A percentile compares a stretch with the other conserved stretches of the same genome.
Evolutionary conservation across 2,329 filamentous ascomycete genomes (phyloP).

Genomic region (Phialophora verrucosa): DNA sequence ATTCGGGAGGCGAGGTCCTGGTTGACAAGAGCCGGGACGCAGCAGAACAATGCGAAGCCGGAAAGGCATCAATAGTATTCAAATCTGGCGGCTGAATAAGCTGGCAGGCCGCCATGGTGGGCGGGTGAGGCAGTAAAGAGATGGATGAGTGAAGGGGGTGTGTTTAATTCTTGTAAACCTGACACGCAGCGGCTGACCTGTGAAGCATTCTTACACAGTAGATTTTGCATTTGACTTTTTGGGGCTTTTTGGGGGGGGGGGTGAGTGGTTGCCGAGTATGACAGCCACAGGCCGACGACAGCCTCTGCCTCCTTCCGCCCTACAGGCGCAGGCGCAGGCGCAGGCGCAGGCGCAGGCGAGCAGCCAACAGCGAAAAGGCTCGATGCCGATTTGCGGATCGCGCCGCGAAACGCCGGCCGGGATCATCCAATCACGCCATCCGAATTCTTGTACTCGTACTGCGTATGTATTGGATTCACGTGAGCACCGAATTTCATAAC

Average conservation of each 20-base stretch:
- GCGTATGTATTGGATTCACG: background rate
- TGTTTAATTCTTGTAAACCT: background rate
- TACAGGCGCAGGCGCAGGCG: background rate
- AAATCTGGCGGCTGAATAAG: slow-evolving; percentile 15
- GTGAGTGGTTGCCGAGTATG: background rate
- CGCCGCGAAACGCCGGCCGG: slow-evolving; percentile 10
- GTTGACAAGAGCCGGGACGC: slow-evolving; percentile 13
- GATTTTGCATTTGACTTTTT: slow-evolving; percentile 6
- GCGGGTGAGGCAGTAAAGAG: slow-evolving; percentile 8
- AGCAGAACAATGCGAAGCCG: slow-evolving; percentile 19
- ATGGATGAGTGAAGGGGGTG: slow-evolving; percentile 1
- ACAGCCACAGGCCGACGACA: background rate
- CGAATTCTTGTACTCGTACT: background rate
- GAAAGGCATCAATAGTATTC: slow-evolving; percentile 19
- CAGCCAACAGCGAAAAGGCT: background rate
- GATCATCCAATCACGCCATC: background rate
- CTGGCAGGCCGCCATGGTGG: slow-evolving; percentile 13
- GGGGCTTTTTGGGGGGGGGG: too few species aligned
- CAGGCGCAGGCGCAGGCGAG: background rate
- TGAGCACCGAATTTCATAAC: background rate
- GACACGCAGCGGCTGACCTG: slow-evolving; percentile 2
- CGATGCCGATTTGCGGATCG: slow-evolving; percentile 13
- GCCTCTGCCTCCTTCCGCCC: background rate
- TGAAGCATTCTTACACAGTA: slow-evolving; percentile 9
- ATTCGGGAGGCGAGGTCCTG: slow-evolving; percentile 25